These are phyloP conservation scores for Spiraea crenata DNA, from an alignment of 331 rosid species.

Conservation along the genomic window DNA sequence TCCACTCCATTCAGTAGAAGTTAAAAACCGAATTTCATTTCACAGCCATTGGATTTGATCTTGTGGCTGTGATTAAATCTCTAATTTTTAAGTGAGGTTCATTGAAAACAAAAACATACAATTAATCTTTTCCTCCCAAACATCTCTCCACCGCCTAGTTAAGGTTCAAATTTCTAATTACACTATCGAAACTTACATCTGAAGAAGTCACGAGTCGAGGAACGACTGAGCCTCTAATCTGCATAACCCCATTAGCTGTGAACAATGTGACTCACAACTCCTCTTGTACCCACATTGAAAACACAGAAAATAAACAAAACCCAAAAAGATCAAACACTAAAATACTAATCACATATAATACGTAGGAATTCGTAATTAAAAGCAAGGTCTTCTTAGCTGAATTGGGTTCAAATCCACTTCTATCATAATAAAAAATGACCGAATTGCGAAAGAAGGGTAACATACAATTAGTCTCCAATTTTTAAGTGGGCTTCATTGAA, in stretches of 20 bases:
- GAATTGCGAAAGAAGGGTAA: neutral
- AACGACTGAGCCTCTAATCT: constrained; percentile 86
- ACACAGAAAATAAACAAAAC: neutral
- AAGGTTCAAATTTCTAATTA: neutral
- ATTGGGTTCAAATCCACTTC: too few species aligned
- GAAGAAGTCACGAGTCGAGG: constrained; percentile 66
- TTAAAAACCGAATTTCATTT: too few species aligned
- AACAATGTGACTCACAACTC: constrained; percentile 81
- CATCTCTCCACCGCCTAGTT: neutral
- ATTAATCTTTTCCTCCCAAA: too few species aligned
- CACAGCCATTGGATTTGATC: too few species aligned
- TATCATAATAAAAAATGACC: too few species aligned
- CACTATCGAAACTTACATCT: constrained; percentile 50
- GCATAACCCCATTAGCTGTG: constrained; percentile 88
- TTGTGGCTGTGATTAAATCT: too few species aligned
- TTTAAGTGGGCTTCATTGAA: too few species aligned
- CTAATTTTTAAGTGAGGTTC: too few species aligned
- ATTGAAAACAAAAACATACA: too few species aligned
- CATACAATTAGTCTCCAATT: too few species aligned
- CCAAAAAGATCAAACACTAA: neutral
- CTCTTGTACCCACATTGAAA: constrained; percentile 61
- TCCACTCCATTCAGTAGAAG: too few species aligned
- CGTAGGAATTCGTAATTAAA: neutral
- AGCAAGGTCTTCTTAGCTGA: too few species aligned
- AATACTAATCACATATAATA: neutral